Base-by-base conservation (phyloP, 495 filamentous ascomycete genomes). In the Chaetomium fimeti region DNA sequence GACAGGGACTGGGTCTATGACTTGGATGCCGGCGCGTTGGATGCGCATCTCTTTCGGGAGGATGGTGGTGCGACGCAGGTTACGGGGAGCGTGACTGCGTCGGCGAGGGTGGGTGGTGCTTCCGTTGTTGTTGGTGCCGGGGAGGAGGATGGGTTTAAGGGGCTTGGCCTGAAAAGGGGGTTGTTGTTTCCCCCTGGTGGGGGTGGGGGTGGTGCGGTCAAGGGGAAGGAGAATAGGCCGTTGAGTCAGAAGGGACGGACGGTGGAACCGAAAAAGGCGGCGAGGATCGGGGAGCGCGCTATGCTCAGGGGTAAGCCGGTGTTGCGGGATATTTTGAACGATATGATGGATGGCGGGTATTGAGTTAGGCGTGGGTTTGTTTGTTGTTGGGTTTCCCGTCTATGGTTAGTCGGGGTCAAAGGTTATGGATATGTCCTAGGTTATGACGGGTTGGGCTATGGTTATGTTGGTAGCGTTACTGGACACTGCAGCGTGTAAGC, bases 1-100 rank as follows among this genome's bases (percentile, higher is more conserved):
- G 74, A 78, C 42, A 84, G 82, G 38, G 79, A 81, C 3, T 97
- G 93, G 93, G 76, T 91, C 6, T 89, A 90, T 57, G 84, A 96
- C 62, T 64, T 97, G 25, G 86, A 84, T 0, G 69, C 62, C 5
- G 79, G 78, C 1, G 89, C 89, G 28, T 70, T 88, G 49, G 85
- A 88, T 12, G 82, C 77, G n/a, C 92, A 96, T 77, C 68, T 91
- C 89, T 64, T 49, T 49, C 6, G 25, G 28, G 60, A 18, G 16
- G 48, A 3, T n/a, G 22, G 4, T 42, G 52, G 25, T 5, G 38
- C 36, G 27, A 63, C 61, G 53, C 61, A 63, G 61, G 40, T 5
- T 38, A 29, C 24, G 24, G 0, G 11, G 12, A 5, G 5, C 38
- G 32, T 9, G n/a, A 20, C 15, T 57, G 32, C 11, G 18, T 2